Base-by-base conservation (phyloP, 768 basidiomycete genomes). In the Auricularia cornea region DNA sequence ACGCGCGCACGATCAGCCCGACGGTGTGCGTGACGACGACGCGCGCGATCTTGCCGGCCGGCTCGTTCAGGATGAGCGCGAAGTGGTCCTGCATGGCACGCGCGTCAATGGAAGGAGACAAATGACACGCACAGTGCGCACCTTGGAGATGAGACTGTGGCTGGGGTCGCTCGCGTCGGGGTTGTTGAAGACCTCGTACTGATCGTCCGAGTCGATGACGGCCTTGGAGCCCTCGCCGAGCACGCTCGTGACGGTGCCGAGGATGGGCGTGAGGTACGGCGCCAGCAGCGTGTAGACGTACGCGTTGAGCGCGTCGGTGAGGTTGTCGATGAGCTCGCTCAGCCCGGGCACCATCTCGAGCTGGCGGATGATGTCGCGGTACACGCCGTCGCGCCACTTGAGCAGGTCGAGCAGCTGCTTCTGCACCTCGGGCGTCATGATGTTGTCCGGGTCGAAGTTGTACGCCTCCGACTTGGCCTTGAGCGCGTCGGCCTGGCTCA, bases 71-170 rank as follows among this genome's bases (percentile, higher is more conserved):
- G 60, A 88, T 85, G 51, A 88, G 80, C 3, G 77, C 82, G 68
- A 90, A 88, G 72, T 89, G 87, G 70, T 89, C 88, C 84, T 87
- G 63, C 3, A 57, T 31, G 54, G 38, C 60, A 23, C 18, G 51
- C 60, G 51, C 51, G 44, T 40, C 59, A 6, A 48, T 40, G 48
- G 30, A 35, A 6, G n/a, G 48, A 51, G 35, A 52, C 18, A 63
- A 10, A 16, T 16, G 4, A 1, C 32, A 20, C 12, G 28, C 8
- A 18, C 20, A 6, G 1, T 6, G 61, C 66, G 48, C 51, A 84
- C 85, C 78, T 89, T 89, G 41, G 86, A 87, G 59, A 89, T 76
- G 66, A 87, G 74, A 72, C 85, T 87, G 72, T 90, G 88, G 1
- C 87, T 86, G 3, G 88, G 89, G 69, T 90, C 87, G 14, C 84